Conservation (phyloP, 78 protist genomes). For the Dictyostelium brefeldianum region DNA sequence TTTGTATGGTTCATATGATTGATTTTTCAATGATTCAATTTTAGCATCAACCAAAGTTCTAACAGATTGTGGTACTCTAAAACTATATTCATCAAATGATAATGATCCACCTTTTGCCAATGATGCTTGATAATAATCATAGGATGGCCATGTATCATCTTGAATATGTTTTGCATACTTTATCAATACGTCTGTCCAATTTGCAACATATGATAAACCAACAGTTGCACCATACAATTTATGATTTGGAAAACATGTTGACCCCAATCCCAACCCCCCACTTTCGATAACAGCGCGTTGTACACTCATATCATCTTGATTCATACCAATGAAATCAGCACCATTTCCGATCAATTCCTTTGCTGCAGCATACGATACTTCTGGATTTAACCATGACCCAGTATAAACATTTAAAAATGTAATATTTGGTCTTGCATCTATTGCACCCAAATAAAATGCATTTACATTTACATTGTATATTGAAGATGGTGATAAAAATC, state of each 20-base stretch:
- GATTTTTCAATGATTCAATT: not conserved
- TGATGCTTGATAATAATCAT: not conserved
- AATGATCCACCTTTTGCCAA: not conserved
- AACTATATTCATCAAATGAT: not conserved
- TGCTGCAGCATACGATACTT: not conserved
- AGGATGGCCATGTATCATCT: constrained; percentile 16
- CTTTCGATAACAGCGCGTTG: constrained; percentile 12
- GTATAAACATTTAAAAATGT: constrained; percentile 3
- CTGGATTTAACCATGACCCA: too few species aligned
- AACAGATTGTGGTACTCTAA: not conserved
- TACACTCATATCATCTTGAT: constrained; percentile 35
- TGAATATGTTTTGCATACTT: not conserved
- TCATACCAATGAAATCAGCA: constrained; percentile 42
- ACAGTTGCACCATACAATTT: constrained; percentile 1
- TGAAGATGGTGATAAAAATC: constrained; percentile 32
- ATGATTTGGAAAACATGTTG: constrained; percentile 33
- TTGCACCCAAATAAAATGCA: constrained; percentile 3
- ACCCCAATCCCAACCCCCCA: not conserved
- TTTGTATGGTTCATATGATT: constrained; percentile 2
- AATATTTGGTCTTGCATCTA: not conserved
- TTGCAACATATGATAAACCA: not conserved
- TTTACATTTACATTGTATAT: not conserved
- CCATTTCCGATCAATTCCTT: not conserved
- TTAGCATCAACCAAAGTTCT: not conserved
- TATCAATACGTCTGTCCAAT: constrained; percentile 13